Evolutionary conservation across 345 rosid species (phyloP), one percentile per base, ranked within the genome.

Genomic region (Raphanus sativus): DNA sequence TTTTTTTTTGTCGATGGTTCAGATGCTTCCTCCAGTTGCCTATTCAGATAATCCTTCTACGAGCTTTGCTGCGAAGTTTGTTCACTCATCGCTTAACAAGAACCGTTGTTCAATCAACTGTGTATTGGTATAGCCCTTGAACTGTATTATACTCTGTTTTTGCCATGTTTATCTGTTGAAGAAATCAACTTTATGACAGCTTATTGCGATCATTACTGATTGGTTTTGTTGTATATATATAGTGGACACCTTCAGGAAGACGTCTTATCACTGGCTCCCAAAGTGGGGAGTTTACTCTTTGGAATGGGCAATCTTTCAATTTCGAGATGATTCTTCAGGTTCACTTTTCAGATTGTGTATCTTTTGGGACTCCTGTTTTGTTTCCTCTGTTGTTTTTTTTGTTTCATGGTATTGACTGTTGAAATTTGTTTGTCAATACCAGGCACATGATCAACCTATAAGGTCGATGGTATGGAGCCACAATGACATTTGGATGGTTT

Each of bases 391-490:
- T 8, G n/a, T 26, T 45, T 28, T 28, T 28, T 50, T 61, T 58
- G 13, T 56, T 70, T 69, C 8, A 59, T 28, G 60, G 15, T 21
- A 21, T 28, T 60, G 15, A 66, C 61, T 77, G 48, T 71, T 38
- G 34, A 72, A 63, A 58, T 78, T 0, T 78, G 42, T 83, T 88
- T 88, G 88, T 96, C 89, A 17, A 65, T 80, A 2, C 75, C 85
- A 95, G 99, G 99, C 98, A 52, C 99, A 95, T 92, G 99, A 95
- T 82, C 92, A 88, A 76, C 97, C 99, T 60, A 95, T 95, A 74
- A 88, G 98, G 85, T 95, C 99, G 70, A 92, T 91, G 98, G 83
- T 88, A 24, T 92, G 99, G 99, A 95, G 99, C 76, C 96, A 92
- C 83, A 92, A 92, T 87, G 99, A 91, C 80, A 95, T 86, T 76